Evolutionary conservation across 2,329 filamentous ascomycete genomes (phyloP).

Genomic region (Corinectria fuckeliana): DNA sequence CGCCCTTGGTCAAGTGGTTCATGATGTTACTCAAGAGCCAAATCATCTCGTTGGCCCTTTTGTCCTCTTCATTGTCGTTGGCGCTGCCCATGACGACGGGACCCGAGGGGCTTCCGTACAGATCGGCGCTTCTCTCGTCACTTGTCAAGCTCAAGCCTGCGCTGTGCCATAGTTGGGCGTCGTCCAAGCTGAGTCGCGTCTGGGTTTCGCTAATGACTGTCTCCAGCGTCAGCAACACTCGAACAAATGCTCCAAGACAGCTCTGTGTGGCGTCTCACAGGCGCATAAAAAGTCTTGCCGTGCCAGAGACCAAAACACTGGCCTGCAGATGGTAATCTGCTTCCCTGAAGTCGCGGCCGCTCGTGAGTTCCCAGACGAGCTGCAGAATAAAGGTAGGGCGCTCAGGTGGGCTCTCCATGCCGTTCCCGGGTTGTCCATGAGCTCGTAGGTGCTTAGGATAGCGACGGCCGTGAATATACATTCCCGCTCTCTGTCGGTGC

Average conservation of each 20-base stretch:
- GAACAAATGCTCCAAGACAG: not conserved
- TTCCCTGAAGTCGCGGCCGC: conserved; percentile 9
- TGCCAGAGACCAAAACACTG: conserved; percentile 33
- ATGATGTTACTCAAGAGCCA: conserved; percentile 72
- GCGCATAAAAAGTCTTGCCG: conserved; percentile 31
- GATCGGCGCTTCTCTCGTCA: conserved; percentile 37
- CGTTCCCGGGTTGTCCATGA: conserved; percentile 66
- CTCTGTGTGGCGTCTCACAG: conserved; percentile 17
- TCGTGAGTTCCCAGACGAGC: conserved; percentile 39
- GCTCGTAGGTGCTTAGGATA: conserved; percentile 72
- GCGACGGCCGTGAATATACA: conserved; percentile 66
- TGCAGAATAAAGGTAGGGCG: conserved; percentile 67
- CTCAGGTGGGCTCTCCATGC: conserved; percentile 71
- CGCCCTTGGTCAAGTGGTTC: conserved; percentile 66
- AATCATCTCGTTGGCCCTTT: conserved; percentile 67
- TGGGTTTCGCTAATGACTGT: conserved; percentile 32
- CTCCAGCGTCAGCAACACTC: not conserved
- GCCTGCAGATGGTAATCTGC: conserved; percentile 21
- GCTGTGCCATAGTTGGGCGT: conserved; percentile 68
- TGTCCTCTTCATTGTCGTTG: conserved; percentile 65
- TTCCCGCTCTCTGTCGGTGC: conserved; percentile 40
- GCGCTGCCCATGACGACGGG: conserved; percentile 50
- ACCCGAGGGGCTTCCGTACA: conserved; percentile 43
- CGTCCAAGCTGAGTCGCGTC: conserved; percentile 59
- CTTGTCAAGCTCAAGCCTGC: conserved; percentile 60